Evolutionary conservation across 345 rosid species (phyloP).

Genomic region (Isatis tinctoria): DNA sequence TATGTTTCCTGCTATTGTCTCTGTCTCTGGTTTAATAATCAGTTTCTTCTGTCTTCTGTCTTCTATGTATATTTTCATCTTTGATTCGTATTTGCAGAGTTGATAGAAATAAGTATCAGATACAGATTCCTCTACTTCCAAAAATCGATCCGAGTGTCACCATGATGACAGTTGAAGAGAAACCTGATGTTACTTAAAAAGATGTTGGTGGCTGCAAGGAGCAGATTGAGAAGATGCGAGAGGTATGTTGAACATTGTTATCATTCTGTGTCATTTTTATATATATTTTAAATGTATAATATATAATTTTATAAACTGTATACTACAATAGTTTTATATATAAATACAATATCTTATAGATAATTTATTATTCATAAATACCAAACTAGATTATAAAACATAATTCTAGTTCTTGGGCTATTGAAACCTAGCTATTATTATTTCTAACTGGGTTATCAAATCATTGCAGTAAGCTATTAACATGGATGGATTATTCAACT

Average conservation of each 20-base stretch:
- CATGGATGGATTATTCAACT: too few species aligned
- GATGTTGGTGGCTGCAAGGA: slow-evolving; percentile 99
- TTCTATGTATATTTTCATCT: not conserved
- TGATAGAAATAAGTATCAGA: slow-evolving; percentile 97
- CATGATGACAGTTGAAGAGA: slow-evolving; percentile 99
- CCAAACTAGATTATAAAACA: too few species aligned
- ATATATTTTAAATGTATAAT: too few species aligned
- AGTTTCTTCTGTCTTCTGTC: not conserved
- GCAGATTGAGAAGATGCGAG: slow-evolving; percentile 97
- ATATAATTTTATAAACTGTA: too few species aligned
- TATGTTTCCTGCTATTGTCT: slow-evolving; percentile 32
- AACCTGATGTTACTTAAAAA: slow-evolving; percentile 95
- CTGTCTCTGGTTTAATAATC: not conserved
- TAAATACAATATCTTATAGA: too few species aligned
- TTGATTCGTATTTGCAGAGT: slow-evolving; percentile 50
- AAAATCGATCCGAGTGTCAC: slow-evolving; percentile 99
- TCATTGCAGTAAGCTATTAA: too few species aligned
- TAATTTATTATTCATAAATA: too few species aligned
- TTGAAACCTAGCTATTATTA: too few species aligned
- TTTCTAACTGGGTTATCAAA: too few species aligned
- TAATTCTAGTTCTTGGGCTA: too few species aligned
- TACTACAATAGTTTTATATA: too few species aligned
- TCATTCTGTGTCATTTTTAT: not conserved
- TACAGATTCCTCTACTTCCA: slow-evolving; percentile 96
- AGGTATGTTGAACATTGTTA: slow-evolving; percentile 41